Conservation (phyloP, 257 asterid species). For the Lithospermum erythrorhizon region DNA sequence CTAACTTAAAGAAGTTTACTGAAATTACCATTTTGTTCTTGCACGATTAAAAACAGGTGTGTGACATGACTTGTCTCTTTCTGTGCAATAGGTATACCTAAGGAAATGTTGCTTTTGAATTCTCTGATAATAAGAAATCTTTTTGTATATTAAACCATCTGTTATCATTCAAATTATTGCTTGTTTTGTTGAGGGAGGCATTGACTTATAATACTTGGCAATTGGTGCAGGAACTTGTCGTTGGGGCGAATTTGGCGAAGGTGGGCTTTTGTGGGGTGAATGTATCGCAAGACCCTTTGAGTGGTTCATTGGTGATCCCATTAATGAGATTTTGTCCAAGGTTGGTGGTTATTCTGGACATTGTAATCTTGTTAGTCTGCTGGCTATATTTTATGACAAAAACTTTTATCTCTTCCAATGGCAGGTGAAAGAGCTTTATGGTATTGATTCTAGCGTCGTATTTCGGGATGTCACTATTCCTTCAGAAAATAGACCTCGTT, state of each 20-base stretch:
- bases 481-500: slow-evolving; percentile 84
- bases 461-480: slow-evolving; percentile 79
- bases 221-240: slow-evolving; percentile 69
- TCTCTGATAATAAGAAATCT: too few relatives aligned
- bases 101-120: too few relatives aligned
- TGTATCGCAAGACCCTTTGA: slow-evolving; percentile 69
- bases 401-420: slow-evolving; percentile 13
- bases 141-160: too few relatives aligned
- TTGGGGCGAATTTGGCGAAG: slow-evolving; percentile 99
- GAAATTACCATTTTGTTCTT: slow-evolving; percentile 78
- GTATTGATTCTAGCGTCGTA: slow-evolving; percentile 52
- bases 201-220: background rate
- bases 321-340: slow-evolving; percentile 61
- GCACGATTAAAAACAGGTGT: slow-evolving; percentile 93
- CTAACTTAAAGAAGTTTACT: too few relatives aligned
- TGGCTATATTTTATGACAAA: background rate
- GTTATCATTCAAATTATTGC: too few relatives aligned
- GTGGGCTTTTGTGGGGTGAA: slow-evolving; percentile 97
- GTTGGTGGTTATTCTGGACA: slow-evolving; percentile 20
- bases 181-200: too few relatives aligned
- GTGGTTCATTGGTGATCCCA: slow-evolving; percentile 76
- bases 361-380: slow-evolving; percentile 1
- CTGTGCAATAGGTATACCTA: too few relatives aligned
- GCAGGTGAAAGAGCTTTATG: slow-evolving; percentile 92
- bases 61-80: slow-evolving; percentile 2